phyloP scores from a whole-genome alignment of 2,329 filamentous ascomycete genomes.

The Septoria petroselini region DNA sequence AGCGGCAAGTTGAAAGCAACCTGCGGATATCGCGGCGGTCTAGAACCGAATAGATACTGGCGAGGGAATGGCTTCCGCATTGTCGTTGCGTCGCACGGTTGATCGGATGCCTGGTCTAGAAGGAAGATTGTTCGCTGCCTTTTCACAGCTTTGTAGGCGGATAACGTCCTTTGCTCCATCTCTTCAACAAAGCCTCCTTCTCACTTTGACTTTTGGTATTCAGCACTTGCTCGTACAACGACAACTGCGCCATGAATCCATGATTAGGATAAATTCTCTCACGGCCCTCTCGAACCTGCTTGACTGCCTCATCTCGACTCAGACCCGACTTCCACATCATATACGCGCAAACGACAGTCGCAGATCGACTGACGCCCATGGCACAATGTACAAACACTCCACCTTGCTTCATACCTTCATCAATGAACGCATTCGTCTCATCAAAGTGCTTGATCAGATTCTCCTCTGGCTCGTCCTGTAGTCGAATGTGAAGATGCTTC shows the following conservation, averaged over 20 bases:
- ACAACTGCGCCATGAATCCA: slow-evolving; percentile 84
- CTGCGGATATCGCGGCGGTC: slow-evolving; percentile 15
- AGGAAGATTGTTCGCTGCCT: too few species aligned
- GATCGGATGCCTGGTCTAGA: too few species aligned
- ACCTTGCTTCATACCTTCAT: slow-evolving; percentile 61
- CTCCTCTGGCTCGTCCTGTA: slow-evolving; percentile 84
- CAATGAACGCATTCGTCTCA: slow-evolving; percentile 68
- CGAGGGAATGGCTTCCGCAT: slow-evolving; percentile 16
- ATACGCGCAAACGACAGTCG: slow-evolving; percentile 77
- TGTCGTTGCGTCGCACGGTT: slow-evolving; percentile 6
- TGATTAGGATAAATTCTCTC: slow-evolving; percentile 78
- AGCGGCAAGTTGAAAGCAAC: slow-evolving; percentile 15
- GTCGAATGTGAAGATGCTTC: slow-evolving; percentile 53
- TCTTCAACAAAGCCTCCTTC: slow-evolving; percentile 7
- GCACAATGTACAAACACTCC: slow-evolving; percentile 72
- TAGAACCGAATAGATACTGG: slow-evolving; percentile 11
- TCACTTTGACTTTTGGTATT: slow-evolving; percentile 25
- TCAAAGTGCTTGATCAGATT: slow-evolving; percentile 78
- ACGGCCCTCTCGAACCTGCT: slow-evolving; percentile 64
- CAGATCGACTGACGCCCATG: slow-evolving; percentile 90
- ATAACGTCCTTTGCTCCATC: slow-evolving; percentile 6
- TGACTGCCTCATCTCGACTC: slow-evolving; percentile 61
- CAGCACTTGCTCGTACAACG: slow-evolving; percentile 76
- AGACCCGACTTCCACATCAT: slow-evolving; percentile 60
- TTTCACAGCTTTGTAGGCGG: slow-evolving; percentile 10